These are phyloP conservation scores for Tillandsia leiboldiana DNA, from an alignment of 176 grass and related monocot genomes.

Conservation along the genomic window DNA sequence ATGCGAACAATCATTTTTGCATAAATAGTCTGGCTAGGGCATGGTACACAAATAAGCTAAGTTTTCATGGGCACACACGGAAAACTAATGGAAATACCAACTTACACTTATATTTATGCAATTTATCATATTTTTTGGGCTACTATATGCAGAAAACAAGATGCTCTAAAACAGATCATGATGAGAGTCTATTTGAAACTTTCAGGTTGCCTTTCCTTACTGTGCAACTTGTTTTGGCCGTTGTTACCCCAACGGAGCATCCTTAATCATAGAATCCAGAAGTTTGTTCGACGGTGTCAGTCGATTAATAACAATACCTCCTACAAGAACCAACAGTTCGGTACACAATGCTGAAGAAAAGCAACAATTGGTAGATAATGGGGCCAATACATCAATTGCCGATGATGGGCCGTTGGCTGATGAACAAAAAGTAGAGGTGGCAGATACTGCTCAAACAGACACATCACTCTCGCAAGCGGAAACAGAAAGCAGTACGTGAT, in stretches of 20 bases:
- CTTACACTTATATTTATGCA: no score
- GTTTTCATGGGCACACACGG: no score
- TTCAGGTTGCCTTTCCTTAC: conserved; percentile 67
- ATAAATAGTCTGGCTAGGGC: no score
- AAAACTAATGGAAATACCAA: no score
- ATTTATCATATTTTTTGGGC: no score
- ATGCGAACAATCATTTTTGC: no score
- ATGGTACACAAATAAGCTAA: no score
- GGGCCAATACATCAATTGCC: not conserved
- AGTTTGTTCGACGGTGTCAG: conserved; percentile 48
- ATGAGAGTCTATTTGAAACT: not conserved
- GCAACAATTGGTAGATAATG: conserved; percentile 36
- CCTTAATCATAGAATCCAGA: conserved; percentile 56
- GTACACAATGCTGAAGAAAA: conserved; percentile 33
- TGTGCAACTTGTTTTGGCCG: conserved; percentile 70
- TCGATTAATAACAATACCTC: conserved; percentile 47
- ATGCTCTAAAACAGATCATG: not conserved
- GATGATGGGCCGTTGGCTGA: conserved; percentile 30
- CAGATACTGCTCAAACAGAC: conserved; percentile 8
- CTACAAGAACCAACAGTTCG: conserved; percentile 32
- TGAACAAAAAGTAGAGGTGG: conserved; percentile 9
- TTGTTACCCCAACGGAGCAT: conserved; percentile 78
- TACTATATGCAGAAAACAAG: not conserved
- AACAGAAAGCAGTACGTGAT: not conserved
- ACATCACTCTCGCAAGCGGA: not conserved